Percentiles rank a stretch among this genome's conserved stretches.
Evolutionary conservation across 1,284 basidiomycete species (phyloP).

Genomic region (Apiotrichum gracile): DNA sequence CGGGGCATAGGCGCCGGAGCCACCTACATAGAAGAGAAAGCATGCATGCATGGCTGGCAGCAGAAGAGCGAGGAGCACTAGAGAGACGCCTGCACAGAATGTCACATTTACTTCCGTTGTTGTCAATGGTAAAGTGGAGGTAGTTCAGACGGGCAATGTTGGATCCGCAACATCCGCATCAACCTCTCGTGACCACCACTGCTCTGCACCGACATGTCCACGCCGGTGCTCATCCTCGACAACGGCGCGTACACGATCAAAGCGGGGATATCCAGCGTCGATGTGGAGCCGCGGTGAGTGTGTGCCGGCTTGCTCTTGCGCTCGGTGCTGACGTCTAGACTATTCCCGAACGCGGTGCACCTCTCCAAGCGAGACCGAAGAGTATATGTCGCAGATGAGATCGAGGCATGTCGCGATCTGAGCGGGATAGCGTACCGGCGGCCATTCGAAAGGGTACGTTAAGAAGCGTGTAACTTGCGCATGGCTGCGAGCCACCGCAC

Average conservation of each 20-base stretch:
- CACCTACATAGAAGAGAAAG: too few relatives aligned
- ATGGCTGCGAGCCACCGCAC: neutral
- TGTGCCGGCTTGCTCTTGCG: too few relatives aligned
- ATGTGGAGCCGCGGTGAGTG: constrained; percentile 39
- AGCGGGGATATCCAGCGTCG: constrained; percentile 53
- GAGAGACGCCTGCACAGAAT: too few relatives aligned
- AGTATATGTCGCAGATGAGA: constrained; percentile 75
- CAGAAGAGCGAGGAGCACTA: too few relatives aligned
- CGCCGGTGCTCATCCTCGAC: constrained; percentile 63
- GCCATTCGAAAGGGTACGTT: constrained; percentile 74
- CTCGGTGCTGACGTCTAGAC: constrained; percentile 50
- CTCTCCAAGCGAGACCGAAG: constrained; percentile 71
- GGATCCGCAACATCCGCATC: too few relatives aligned
- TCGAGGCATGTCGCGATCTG: constrained; percentile 66
- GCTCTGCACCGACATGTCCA: constrained; percentile 9
- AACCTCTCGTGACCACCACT: too few relatives aligned
- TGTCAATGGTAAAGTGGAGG: too few relatives aligned
- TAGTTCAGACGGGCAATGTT: too few relatives aligned
- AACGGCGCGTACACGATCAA: constrained; percentile 81
- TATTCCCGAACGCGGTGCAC: constrained; percentile 70
- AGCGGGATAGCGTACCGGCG: constrained; percentile 71
- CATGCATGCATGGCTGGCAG: too few relatives aligned
- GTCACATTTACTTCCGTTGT: too few relatives aligned
- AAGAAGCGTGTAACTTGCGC: neutral
- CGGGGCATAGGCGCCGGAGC: too few relatives aligned